Evolutionary conservation across 768 basidiomycete species (phyloP), one percentile per base, ranked within the genome.

Genomic region (Peribolospora baueri): DNA sequence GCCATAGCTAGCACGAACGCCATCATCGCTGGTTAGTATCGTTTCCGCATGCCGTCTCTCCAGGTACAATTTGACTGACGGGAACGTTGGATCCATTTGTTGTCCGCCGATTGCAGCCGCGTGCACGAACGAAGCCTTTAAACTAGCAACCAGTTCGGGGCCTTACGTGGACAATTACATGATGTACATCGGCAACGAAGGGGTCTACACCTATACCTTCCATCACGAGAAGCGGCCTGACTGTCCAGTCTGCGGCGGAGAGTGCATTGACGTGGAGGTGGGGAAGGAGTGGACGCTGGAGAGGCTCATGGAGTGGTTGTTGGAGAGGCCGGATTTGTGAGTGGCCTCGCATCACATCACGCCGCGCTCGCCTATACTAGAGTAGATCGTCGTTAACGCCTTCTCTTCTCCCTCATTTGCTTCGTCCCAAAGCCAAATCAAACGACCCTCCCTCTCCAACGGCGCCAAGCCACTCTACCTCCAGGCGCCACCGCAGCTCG

Each of bases 1-100:
- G 91, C 93, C 48, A 97, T 98, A 61, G 93, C 93, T 2, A 90
- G 85, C 0, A 98, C 93, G 11, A 98, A 98, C 63, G 93, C 93
- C 42, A 90, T 97, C 66, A 88, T 98, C 56, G 84, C 93, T 50
- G 88, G 87, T 25, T 25, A 25, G 25, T 84, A 60, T 46, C 74
- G 58, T 45, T 14, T 36, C 5, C 37, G 25, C 25, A 25, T 25
- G 25, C 43, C 9, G 57, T 55, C 41, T 25, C 14, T 51, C 2
- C 7, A 48, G 4, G 48, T 40, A 38, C 50, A 2, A 36, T 7
- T 43, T 11, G 25, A 54, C 11, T 25, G 25, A 25, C 25, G 25
- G 25, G 25, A 25, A 25, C 25, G 25, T 25, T 25, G 25, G 25
- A 25, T 25, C 25, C 25, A 25, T 3, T 55, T 39, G 43, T 10